Evolutionary conservation across 2,329 filamentous ascomycete species (phyloP), one percentile per base, ranked within the genome.

Genomic region (Colletotrichum coccodes): DNA sequence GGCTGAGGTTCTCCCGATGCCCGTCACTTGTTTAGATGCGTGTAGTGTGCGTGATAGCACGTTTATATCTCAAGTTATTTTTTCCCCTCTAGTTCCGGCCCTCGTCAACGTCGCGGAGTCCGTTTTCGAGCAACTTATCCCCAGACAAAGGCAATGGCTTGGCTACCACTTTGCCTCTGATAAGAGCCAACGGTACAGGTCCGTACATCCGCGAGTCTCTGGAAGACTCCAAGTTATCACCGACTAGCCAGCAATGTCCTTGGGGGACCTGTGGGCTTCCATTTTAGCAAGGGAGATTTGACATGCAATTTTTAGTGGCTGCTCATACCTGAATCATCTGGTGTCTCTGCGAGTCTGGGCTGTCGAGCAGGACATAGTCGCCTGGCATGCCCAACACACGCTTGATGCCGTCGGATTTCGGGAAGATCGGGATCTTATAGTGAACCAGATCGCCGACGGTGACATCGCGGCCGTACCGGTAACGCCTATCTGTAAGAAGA

Each of bases 201-300:
- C 96, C 96, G 81, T 92, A 97, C 46, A 90, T 85, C 70, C 96
- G 90, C 49, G 94, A 98, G 82, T 99, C 96, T 72, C 94, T 85
- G 28, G 94, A 98, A 75, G 89, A 92, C 3, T 89, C 86, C 70
- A 97, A 77, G 79, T 98, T 98, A 79, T 99, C 96, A 3, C 96
- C 96, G 3, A 90, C 89, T 7, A 98, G 84, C 89, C 94, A 98
- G 75, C 94, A 97, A 83, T 99, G 96, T 1, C 96, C 96, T 76
- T 92, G 85, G 0, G 96, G 96, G 18, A 99, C 90, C 93, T 97
- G 75, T 11, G 18, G 6, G 53, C 16, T 26, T n/a, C 60, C 32
- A 26, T 6, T 34, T 71, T 36, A 64, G 65, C 36, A 32, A 21
- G 42, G 12, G 11, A 8, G 32, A 46, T 9, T 26, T 23, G 21